A percentile compares a stretch with the other conserved stretches of the same genome.
Evolutionary conservation across 345 rosid species (phyloP).

Genomic region (Syzygium aqueum): DNA sequence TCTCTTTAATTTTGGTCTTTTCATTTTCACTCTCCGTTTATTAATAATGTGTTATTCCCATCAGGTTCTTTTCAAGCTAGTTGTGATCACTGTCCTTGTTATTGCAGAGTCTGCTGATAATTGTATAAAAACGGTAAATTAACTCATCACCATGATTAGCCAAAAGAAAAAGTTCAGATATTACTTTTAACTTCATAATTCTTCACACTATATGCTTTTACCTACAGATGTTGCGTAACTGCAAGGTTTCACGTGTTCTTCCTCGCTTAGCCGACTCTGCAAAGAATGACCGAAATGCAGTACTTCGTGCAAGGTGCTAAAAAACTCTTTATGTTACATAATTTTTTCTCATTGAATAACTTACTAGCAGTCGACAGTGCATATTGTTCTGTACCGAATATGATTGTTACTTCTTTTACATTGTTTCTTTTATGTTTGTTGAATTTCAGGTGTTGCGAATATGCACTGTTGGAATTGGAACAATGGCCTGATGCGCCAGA

Average conservation of each 20-base stretch:
- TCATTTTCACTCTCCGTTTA: neutral
- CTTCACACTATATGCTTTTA: slow-evolving; percentile 12
- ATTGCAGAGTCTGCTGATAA: slow-evolving; percentile 99
- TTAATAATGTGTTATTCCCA: neutral
- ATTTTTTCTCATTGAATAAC: neutral
- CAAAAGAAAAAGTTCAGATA: neutral
- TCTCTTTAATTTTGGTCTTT: neutral
- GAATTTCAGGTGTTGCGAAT: slow-evolving; percentile 81
- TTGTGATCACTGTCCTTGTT: slow-evolving; percentile 99
- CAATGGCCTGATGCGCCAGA: slow-evolving; percentile 99
- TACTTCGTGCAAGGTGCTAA: slow-evolving; percentile 82
- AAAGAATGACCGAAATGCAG: slow-evolving; percentile 84
- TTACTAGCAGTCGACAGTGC: neutral
- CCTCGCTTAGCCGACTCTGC: slow-evolving; percentile 89
- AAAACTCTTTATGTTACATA: neutral
- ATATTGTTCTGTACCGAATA: neutral
- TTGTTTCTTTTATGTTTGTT: neutral
- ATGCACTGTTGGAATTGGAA: slow-evolving; percentile 81
- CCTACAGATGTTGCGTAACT: slow-evolving; percentile 85
- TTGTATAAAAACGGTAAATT: slow-evolving; percentile 89
- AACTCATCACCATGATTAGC: neutral
- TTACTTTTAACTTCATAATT: neutral
- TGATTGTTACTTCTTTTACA: neutral
- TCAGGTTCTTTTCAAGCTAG: slow-evolving; percentile 99
- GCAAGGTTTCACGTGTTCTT: slow-evolving; percentile 90